Base-by-base conservation (phyloP, 768 basidiomycete genomes). In the Rhizopogon vesiculosus region DNA sequence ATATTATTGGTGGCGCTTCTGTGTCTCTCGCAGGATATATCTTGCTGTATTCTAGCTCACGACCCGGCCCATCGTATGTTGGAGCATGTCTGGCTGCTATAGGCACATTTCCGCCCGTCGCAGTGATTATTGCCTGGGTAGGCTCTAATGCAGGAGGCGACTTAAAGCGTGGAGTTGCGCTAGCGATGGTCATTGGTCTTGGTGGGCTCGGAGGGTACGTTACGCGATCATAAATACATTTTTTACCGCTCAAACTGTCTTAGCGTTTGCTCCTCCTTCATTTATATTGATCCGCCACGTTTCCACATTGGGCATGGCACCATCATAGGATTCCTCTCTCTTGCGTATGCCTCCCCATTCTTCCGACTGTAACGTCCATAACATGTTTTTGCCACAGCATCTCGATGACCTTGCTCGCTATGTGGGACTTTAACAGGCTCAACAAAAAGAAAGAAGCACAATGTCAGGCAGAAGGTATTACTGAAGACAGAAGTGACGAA, bases 131-230 rank as follows among this genome's bases (percentile, higher is more conserved):
- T 1, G 79, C 82, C 33, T 86, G 84, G 84, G 77, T 71, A 3
- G 74, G 76, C 2, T 78, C 78, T 6, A 81, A 81, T 51, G 76
- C 79, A 0, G 83, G 83, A 19, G 81, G 84, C 16, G 81, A 82
- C 58, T 58, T 79, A 51, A 78, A 80, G 58, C 74, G 76, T 56
- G 84, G 74, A 29, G 73, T 83, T 13, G 72, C 74, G 12, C 56
- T 84, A 35, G 84, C 79, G 5, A 74, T 81, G 71, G 75, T 84
- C 15, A 76, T 80, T 42, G 80, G 80, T 22, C 31, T 79, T 15
- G 80, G 79, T 25, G 85, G 84, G 54, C 67, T 84, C 6, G 82
- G 82, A 57, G 82, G 81, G 61, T 76, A 49, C 52, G 69, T 43
- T 1, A 18, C 15, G n/a, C 68, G 28, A 72, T 70, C 40, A 22